Conservation (phyloP, 164 flowering plant genomes). For the Tinospora cordifolia region DNA sequence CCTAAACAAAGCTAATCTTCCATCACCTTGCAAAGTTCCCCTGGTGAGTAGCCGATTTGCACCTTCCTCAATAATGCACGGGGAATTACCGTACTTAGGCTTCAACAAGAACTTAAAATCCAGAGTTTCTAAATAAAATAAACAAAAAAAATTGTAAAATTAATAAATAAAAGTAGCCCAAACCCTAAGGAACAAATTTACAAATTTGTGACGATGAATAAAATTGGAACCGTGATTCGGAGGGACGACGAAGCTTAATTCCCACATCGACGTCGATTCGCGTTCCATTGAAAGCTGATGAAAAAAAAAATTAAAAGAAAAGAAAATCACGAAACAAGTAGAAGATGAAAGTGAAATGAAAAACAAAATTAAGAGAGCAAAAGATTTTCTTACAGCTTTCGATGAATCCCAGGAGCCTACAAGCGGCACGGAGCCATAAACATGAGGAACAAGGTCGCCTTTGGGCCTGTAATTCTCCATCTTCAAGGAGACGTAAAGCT, state of each 20-base stretch:
- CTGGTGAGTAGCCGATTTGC: too few species aligned
- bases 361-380: slow-evolving; percentile 1
- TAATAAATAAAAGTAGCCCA: not conserved
- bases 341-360: not conserved
- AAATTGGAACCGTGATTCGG: slow-evolving; percentile 69
- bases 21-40: too few species aligned
- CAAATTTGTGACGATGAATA: not conserved
- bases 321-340: not conserved
- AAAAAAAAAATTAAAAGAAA: not conserved
- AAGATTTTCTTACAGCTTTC: slow-evolving; percentile 56
- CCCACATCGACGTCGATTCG: slow-evolving; percentile 90
- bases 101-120: slow-evolving; percentile 94
- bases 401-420: slow-evolving; percentile 90
- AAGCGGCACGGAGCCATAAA: slow-evolving; percentile 87
- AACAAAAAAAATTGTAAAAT: not conserved
- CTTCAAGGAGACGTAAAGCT: slow-evolving; percentile 77
- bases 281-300: slow-evolving; percentile 75
- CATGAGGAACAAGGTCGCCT: slow-evolving; percentile 72
- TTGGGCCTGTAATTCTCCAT: slow-evolving; percentile 73
- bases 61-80: slow-evolving; percentile 83
- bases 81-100: slow-evolving; percentile 50
- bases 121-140: slow-evolving; percentile 50
- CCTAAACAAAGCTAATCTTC: too few species aligned
- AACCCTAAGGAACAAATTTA: not conserved
- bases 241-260: slow-evolving; percentile 85